Conservation (phyloP, 176 grass and related monocot species). For the Phoenix roebelenii region DNA sequence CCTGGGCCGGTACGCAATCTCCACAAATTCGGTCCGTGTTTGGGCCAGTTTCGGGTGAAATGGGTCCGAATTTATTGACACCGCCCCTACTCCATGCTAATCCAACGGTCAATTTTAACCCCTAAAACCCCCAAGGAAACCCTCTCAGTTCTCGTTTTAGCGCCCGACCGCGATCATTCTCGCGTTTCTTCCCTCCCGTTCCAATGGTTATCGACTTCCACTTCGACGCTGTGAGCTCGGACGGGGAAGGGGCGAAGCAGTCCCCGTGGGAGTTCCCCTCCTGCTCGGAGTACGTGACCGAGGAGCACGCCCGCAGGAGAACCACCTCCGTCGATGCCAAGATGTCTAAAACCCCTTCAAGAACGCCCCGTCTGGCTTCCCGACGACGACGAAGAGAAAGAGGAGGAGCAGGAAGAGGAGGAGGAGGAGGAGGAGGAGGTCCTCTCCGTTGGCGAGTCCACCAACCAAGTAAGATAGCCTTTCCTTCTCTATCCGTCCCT, state of each 20-base stretch:
- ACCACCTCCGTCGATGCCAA: conserved; percentile 70
- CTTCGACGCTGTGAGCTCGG: conserved; percentile 52
- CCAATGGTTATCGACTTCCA: conserved; percentile 60
- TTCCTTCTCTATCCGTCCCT: not conserved
- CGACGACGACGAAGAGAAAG: conserved; percentile 15
- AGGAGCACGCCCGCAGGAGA: conserved; percentile 41
- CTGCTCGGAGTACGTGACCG: conserved; percentile 56
- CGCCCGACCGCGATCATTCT: no score
- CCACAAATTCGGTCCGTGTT: no score
- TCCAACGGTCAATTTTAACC: no score
- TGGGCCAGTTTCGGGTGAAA: no score
- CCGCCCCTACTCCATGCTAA: no score
- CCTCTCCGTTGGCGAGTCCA: conserved; percentile 32
- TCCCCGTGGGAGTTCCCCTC: conserved; percentile 72
- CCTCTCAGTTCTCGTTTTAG: not conserved
- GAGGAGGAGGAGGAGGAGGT: not conserved
- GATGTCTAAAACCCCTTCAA: conserved; percentile 38
- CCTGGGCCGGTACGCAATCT: no score
- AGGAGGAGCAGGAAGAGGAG: conserved; percentile 1
- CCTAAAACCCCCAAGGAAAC: conserved; percentile 24
- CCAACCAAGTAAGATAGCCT: conserved; percentile 21
- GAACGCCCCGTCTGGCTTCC: conserved; percentile 25
- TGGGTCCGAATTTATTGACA: no score
- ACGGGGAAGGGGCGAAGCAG: conserved; percentile 27
- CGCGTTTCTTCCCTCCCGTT: not conserved